phyloP scores from a whole-genome alignment of 2,329 filamentous ascomycete species.

The Zalaria sp. region DNA sequence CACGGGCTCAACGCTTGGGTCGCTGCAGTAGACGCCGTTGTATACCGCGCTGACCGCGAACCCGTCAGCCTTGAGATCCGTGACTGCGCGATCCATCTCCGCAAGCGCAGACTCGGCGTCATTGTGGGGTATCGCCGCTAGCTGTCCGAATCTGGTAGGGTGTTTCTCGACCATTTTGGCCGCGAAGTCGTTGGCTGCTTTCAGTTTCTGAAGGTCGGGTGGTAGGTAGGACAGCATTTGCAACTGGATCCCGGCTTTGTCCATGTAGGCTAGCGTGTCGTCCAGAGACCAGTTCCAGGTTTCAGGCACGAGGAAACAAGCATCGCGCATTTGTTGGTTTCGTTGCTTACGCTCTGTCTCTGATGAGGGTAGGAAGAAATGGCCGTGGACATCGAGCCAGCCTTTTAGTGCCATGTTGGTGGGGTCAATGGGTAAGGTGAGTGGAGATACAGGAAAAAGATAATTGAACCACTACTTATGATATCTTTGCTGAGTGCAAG shows the following conservation, averaged over 20 bases:
- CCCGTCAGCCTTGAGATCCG: not conserved
- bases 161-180: not conserved
- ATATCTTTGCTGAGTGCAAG: no score
- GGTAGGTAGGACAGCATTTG: not conserved
- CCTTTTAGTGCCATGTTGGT: not conserved
- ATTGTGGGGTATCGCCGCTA: not conserved
- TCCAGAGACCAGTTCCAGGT: not conserved
- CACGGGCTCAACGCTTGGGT: not conserved
- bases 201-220: not conserved
- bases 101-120: not conserved
- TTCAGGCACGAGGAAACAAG: not conserved
- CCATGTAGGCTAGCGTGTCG: conserved; percentile 1
- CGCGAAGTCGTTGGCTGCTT: not conserved
- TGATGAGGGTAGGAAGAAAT: not conserved
- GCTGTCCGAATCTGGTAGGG: not conserved
- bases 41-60: not conserved
- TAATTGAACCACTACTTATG: no score
- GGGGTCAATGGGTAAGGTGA: not conserved
- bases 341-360: not conserved
- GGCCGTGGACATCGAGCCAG: not conserved
- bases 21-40: not conserved
- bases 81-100: not conserved
- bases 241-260: not conserved
- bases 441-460: no score
- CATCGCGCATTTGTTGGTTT: not conserved